Evolutionary conservation across 2,329 filamentous ascomycete species (phyloP).

Genomic region (Sporothrix inflata): DNA sequence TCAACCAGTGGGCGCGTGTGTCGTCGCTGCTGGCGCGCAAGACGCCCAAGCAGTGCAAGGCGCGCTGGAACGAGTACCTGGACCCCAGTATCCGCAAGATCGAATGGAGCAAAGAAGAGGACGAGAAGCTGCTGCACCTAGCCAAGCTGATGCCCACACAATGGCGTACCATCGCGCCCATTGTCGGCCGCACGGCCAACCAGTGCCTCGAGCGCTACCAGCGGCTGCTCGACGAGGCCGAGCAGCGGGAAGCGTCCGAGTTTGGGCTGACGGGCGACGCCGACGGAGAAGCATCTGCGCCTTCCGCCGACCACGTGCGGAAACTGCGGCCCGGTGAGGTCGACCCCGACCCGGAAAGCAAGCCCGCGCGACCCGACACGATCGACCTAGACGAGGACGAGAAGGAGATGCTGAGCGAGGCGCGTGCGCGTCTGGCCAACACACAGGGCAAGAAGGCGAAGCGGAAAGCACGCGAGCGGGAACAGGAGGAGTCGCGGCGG

Average conservation of each 20-base stretch:
- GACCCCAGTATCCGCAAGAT: slow-evolving; percentile 98
- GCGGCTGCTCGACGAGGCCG: slow-evolving; percentile 92
- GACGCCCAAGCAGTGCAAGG: slow-evolving; percentile 98
- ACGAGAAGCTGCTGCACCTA: slow-evolving; percentile 94
- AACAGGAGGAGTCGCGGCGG: slow-evolving; percentile 90
- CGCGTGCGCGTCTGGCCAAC: slow-evolving; percentile 91
- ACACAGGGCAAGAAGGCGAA: slow-evolving; percentile 99
- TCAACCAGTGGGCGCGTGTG: slow-evolving; percentile 98
- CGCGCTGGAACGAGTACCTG: slow-evolving; percentile 97
- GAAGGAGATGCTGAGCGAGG: slow-evolving; percentile 99
- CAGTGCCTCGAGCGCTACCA: slow-evolving; percentile 98
- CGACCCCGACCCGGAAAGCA: slow-evolving; percentile 96
- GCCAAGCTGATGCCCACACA: slow-evolving; percentile 99
- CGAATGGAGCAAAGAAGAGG: slow-evolving; percentile 98
- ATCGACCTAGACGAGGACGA: slow-evolving; percentile 99
- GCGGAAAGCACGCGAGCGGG: slow-evolving; percentile 91
- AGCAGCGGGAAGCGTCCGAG: slow-evolving; percentile 80
- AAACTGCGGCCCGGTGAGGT: slow-evolving; percentile 88
- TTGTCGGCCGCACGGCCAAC: slow-evolving; percentile 93
- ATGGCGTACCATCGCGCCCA: slow-evolving; percentile 97
- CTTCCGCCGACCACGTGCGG: slow-evolving; percentile 89
- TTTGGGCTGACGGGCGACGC: slow-evolving; percentile 77
- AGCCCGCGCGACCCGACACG: slow-evolving; percentile 92
- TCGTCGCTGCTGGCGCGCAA: slow-evolving; percentile 96
- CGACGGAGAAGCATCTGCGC: slow-evolving; percentile 81